These are phyloP conservation scores for Aspergillus brunneoviolaceus DNA, from an alignment of 2,329 filamentous ascomycete genomes.

Conservation along the genomic window DNA sequence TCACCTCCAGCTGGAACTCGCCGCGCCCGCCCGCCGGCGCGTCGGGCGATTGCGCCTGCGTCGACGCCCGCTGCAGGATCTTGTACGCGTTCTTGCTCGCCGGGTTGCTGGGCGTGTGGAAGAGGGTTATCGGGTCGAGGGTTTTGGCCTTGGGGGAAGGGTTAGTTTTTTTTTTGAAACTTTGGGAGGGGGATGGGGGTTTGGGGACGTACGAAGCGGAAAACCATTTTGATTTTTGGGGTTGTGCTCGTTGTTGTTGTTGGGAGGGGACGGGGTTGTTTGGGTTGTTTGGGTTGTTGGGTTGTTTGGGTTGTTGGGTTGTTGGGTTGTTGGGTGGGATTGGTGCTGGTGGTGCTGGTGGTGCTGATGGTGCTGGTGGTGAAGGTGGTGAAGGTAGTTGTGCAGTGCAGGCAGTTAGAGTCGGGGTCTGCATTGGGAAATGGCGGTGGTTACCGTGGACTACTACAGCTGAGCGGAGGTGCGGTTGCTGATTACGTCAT, in stretches of 20 bases:
- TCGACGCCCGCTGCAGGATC: constrained; percentile 77
- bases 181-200: no score
- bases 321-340: not conserved
- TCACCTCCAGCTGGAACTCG: constrained; percentile 84
- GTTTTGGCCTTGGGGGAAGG: constrained; percentile 66
- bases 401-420: not conserved
- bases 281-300: not conserved
- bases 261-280: not conserved
- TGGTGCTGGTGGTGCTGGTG: not conserved
- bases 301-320: not conserved
- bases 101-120: constrained; percentile 77
- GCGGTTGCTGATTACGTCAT: constrained; percentile 16
- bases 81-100: constrained; percentile 71
- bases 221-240: constrained; percentile 21
- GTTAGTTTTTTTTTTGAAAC: no score
- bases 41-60: constrained; percentile 68
- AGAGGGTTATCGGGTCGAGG: constrained; percentile 90
- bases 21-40: constrained; percentile 68
- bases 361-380: not conserved
- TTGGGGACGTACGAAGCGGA: constrained; percentile 22
- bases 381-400: not conserved
- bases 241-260: not conserved
- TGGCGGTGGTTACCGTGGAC: not conserved
- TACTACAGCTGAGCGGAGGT: not conserved
- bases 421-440: constrained; percentile 2